Conservation (phyloP, 2,329 filamentous ascomycete species). For the Calonectria hawksworthii region DNA sequence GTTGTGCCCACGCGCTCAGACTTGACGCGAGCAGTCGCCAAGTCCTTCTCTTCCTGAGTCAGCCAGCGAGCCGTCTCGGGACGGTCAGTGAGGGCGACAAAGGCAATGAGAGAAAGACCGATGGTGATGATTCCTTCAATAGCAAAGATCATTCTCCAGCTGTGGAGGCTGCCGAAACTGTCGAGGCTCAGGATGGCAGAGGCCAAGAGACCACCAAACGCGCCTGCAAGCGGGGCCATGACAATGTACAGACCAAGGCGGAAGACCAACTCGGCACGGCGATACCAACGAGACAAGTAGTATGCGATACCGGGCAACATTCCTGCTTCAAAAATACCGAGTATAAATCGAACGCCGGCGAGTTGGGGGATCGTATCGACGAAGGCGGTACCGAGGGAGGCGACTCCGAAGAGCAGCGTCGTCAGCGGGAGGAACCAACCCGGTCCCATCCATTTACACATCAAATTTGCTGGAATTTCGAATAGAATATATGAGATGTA, state of each 20-base stretch:
- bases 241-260: slow-evolving; percentile 8
- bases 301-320: not conserved
- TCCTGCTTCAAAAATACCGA: slow-evolving; percentile 2
- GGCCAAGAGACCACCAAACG: not conserved
- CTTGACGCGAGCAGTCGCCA: not conserved
- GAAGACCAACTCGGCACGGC: not conserved
- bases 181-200: not conserved
- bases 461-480: not conserved
- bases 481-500: not conserved
- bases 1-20: slow-evolving; percentile 3
- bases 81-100: not conserved
- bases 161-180: not conserved
- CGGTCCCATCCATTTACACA: slow-evolving; percentile 7
- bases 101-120: not conserved
- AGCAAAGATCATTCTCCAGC: slow-evolving; percentile 4
- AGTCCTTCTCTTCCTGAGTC: slow-evolving; percentile 2
- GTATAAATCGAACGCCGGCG: not conserved
- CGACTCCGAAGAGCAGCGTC: not conserved
- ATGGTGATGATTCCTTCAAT: slow-evolving; percentile 2
- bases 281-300: slow-evolving; percentile 1
- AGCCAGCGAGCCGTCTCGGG: not conserved
- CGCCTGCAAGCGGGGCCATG: slow-evolving; percentile 3
- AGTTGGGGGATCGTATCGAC: not conserved
- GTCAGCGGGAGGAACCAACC: slow-evolving; percentile 9
- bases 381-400: not conserved